phyloP scores from a whole-genome alignment of 2,329 filamentous ascomycete genomes.

The Cucurbitaria berberidis region DNA sequence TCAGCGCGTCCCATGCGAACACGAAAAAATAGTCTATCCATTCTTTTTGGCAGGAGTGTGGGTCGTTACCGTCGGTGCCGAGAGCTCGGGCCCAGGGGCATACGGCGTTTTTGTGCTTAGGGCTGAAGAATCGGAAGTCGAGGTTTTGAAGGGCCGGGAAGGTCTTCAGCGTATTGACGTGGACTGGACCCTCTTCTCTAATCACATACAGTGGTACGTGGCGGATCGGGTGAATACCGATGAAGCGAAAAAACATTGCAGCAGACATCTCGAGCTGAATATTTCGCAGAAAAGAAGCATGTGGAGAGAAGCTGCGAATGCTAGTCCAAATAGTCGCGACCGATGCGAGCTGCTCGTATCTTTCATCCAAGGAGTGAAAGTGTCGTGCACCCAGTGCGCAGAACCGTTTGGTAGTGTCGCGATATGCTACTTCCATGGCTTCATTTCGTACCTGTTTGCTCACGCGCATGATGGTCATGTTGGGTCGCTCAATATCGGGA shows the following conservation, averaged over 20 bases:
- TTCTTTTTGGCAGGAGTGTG: slow-evolving; percentile 21
- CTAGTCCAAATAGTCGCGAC: no score
- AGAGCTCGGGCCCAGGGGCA: slow-evolving; percentile 14
- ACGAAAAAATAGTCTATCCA: slow-evolving; percentile 23
- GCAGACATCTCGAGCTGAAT: slow-evolving; percentile 22
- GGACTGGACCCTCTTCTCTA: no score
- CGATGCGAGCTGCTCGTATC: no score
- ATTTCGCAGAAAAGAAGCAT: slow-evolving; percentile 8
- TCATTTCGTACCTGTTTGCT: slow-evolving; percentile 12
- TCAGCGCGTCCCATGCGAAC: slow-evolving; percentile 4
- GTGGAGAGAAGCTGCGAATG: no score
- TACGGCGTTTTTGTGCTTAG: slow-evolving; percentile 14
- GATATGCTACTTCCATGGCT: slow-evolving; percentile 1
- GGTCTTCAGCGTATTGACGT: background rate
- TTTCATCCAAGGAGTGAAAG: no score
- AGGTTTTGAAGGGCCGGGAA: slow-evolving; percentile 8
- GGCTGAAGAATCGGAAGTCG: slow-evolving; percentile 28
- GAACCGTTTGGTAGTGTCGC: slow-evolving; percentile 13
- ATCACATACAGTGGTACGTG: no score
- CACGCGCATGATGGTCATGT: slow-evolving; percentile 15
- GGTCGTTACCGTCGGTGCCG: background rate
- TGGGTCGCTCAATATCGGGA: slow-evolving; percentile 13
- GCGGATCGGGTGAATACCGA: slow-evolving; percentile 11
- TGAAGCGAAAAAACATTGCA: slow-evolving; percentile 9
- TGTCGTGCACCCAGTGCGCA: background rate